Evolutionary conservation across 2,329 filamentous ascomycete species (phyloP), one percentile per base, ranked within the genome.

Genomic region (Dendrostoma leiphaemia): DNA sequence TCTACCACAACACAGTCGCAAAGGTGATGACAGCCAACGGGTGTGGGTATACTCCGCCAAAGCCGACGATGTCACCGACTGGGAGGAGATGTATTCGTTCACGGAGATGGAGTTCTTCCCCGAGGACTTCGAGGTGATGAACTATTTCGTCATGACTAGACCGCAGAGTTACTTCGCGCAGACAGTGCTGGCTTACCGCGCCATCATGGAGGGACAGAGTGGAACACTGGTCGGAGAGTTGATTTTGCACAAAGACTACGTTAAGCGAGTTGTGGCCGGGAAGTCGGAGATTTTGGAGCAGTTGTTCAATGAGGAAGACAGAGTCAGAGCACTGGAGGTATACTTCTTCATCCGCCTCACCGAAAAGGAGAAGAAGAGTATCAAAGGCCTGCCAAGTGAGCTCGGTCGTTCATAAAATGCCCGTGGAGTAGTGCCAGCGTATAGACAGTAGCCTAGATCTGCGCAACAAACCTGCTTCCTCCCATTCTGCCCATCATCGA

Each of bases 11-110:
- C 67, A 70, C 59, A 24, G 21, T 1, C 6, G 8, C 2, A 49
- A 37, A 9, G 24, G 15, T 24, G 70, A 73, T 44, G 62, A 62
- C 0, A 51, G 54, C 3, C 71, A 72, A 58, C 65, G 67, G 7
- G 56, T 69, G 29, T 77, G 73, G 74, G 65, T 76, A 10, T 75
- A 72, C 57, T 69, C 67, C 46, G 61, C 63, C 9, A 64, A 58
- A 7, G 61, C 63, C 13, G 62, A 53, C 29, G 49, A 67, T 8
- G 58, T 65, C 0, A 64, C 63, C 7, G 66, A 69, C 0, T 84
- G 78, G 72, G 62, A 65, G 12, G 71, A 75, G 9, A 71, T 69
- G 38, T 83, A 83, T 63, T 75, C 73, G 56, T 83, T 83, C 60
- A 72, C 71, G 4, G 76, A 81, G 51, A 70, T 65, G 7, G 78